These are phyloP conservation scores for Agaricus sinodeliciosus DNA, from an alignment of 768 basidiomycete species.

Conservation along the genomic window DNA sequence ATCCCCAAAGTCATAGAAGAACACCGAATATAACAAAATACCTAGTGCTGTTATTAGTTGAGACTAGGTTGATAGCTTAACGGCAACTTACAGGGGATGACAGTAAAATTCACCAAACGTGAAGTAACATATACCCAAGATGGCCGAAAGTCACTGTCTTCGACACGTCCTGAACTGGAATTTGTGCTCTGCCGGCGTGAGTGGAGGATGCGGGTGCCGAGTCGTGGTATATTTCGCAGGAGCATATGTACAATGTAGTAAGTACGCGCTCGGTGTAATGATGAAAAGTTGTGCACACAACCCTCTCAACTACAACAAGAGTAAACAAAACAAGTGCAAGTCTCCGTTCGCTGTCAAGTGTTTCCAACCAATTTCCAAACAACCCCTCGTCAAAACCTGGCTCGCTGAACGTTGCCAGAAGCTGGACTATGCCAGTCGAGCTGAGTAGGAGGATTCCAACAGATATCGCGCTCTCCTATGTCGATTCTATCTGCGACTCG, in stretches of 20 bases:
- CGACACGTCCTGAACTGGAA: not conserved
- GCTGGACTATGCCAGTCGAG: too few relatives aligned
- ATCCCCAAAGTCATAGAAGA: slow-evolving; percentile 65
- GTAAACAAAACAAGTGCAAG: not conserved
- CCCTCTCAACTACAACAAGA: not conserved
- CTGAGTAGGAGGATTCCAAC: too few relatives aligned
- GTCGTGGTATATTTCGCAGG: not conserved
- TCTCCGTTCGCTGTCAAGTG: too few relatives aligned
- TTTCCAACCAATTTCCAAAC: too few relatives aligned
- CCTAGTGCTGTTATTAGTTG: slow-evolving; percentile 25
- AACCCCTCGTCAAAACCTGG: too few relatives aligned
- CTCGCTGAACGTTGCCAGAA: too few relatives aligned
- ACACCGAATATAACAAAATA: slow-evolving; percentile 48
- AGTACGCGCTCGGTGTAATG: not conserved
- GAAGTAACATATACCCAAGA: slow-evolving; percentile 53
- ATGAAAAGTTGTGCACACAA: not conserved
- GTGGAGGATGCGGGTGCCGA: not conserved
- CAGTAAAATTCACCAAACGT: slow-evolving; percentile 42
- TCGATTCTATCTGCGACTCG: too few relatives aligned
- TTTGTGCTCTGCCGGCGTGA: not conserved
- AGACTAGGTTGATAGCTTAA: not conserved
- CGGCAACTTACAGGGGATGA: slow-evolving; percentile 47
- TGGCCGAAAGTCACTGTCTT: slow-evolving; percentile 45
- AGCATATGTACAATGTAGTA: not conserved
- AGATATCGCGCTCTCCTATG: too few relatives aligned